Evolutionary conservation across 2,329 filamentous ascomycete species (phyloP).

Genomic region (Sporothrix inflata): DNA sequence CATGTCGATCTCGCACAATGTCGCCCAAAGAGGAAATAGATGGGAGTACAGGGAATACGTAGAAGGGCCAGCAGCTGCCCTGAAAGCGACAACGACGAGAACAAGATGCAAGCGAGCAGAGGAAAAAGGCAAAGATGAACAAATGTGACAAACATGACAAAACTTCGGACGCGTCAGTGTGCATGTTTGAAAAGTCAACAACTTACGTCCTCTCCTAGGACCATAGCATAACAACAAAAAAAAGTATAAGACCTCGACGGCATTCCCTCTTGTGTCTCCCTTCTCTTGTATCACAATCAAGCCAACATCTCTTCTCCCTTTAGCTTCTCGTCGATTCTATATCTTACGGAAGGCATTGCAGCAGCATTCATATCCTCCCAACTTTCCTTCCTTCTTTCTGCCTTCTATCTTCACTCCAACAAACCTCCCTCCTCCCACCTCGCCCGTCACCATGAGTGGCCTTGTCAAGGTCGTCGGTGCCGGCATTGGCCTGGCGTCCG

Average conservation of each 20-base stretch:
- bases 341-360: too few relatives aligned
- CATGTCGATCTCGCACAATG: neutral
- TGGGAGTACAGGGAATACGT: neutral
- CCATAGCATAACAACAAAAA: neutral
- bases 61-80: neutral
- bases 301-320: neutral
- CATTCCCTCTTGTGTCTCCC: neutral
- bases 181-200: neutral
- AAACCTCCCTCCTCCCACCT: neutral
- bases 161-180: neutral
- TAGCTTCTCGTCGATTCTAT: neutral
- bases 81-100: conserved; percentile 10
- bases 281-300: neutral
- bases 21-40: conserved; percentile 13
- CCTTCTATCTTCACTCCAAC: neutral
- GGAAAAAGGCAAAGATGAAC: too few relatives aligned
- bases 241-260: conserved; percentile 20
- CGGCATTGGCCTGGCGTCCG: conserved; percentile 34
- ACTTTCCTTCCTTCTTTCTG: neutral
- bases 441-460: conserved; percentile 6
- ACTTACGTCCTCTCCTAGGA: neutral
- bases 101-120: neutral
- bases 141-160: neutral
- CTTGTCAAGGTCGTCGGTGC: conserved; percentile 25
- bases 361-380: too few relatives aligned